Evolutionary conservation across 2,329 filamentous ascomycete species (phyloP).

Genomic region (Beauveria bassiana): DNA sequence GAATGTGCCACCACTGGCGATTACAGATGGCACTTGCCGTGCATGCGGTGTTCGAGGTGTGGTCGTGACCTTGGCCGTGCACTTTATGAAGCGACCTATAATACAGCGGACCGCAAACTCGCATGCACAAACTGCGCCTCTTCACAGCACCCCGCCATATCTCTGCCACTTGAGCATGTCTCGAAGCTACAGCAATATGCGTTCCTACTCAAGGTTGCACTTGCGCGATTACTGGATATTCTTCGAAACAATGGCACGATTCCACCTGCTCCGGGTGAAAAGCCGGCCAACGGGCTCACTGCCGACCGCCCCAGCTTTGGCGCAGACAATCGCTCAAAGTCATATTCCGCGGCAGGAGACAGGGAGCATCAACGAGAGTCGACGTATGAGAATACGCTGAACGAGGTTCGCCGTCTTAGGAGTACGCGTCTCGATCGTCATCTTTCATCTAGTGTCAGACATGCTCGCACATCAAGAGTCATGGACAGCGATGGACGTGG

Average conservation of each 20-base stretch:
- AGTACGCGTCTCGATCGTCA: constrained; percentile 94
- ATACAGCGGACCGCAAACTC: constrained; percentile 57
- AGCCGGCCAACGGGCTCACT: constrained; percentile 33
- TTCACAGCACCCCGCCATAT: constrained; percentile 41
- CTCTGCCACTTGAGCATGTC: constrained; percentile 58
- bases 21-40: constrained; percentile 75
- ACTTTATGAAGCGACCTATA: constrained; percentile 64
- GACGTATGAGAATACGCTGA: constrained; percentile 90
- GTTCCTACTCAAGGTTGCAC: constrained; percentile 82
- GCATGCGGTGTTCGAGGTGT: constrained; percentile 67
- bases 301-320: constrained; percentile 44
- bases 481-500: constrained; percentile 60
- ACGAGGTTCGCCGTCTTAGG: constrained; percentile 83
- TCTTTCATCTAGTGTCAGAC: constrained; percentile 84
- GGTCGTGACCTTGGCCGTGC: constrained; percentile 58
- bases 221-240: constrained; percentile 82
- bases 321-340: constrained; percentile 65
- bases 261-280: constrained; percentile 67
- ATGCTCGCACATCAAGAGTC: constrained; percentile 82
- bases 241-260: constrained; percentile 76
- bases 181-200: constrained; percentile 91
- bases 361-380: constrained; percentile 58
- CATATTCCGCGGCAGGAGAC: constrained; percentile 52
- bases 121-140: constrained; percentile 63
- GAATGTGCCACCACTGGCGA: constrained; percentile 74